Conservation (phyloP, 768 basidiomycete species). For the Trametes cingulata region DNA sequence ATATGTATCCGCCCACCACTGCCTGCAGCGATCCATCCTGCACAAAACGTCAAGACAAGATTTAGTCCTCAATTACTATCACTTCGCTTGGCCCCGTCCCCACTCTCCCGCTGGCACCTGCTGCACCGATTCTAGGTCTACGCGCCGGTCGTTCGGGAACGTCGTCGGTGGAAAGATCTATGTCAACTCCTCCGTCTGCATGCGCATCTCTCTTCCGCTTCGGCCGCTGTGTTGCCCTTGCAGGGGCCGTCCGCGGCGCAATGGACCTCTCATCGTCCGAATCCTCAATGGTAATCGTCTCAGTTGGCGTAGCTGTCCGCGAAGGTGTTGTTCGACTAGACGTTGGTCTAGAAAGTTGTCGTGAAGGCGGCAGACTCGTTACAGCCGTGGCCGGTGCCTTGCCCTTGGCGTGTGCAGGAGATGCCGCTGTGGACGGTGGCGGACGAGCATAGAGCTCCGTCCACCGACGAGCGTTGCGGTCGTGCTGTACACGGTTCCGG, state of each 20-base stretch:
- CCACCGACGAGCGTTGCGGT: constrained; percentile 78
- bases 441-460: constrained; percentile 69
- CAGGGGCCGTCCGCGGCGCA: background rate
- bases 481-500: constrained; percentile 68
- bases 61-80: constrained; percentile 32
- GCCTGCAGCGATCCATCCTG: background rate
- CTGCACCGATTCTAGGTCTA: constrained; percentile 5
- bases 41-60: too few relatives aligned
- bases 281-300: constrained; percentile 31
- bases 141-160: constrained; percentile 3
- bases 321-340: background rate
- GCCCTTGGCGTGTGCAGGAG: constrained; percentile 19
- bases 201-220: constrained; percentile 27
- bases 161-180: constrained; percentile 13
- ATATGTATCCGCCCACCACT: background rate
- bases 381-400: constrained; percentile 6
- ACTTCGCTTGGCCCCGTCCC: constrained; percentile 23
- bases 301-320: constrained; percentile 9
- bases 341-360: background rate
- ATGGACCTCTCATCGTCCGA: constrained; percentile 26
- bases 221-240: background rate
- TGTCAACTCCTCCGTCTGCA: constrained; percentile 2
- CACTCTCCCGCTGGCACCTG: background rate
- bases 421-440: constrained; percentile 35
- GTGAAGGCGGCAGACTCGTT: background rate